These are phyloP conservation scores for Pistacia vera DNA, from an alignment of 345 rosid genomes.

Conservation along the genomic window DNA sequence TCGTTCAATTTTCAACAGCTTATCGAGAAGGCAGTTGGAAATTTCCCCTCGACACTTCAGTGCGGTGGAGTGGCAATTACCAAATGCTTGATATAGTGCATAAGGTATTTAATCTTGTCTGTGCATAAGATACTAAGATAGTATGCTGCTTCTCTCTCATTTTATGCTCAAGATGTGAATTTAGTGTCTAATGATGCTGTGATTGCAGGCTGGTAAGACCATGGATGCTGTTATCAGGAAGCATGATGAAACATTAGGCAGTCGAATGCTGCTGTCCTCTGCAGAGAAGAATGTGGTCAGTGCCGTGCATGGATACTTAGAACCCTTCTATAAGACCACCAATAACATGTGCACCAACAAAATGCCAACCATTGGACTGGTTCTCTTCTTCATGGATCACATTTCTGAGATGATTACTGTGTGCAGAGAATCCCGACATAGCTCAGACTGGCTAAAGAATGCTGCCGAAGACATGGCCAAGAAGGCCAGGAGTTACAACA, in stretches of 20 bases:
- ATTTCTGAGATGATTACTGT: slow-evolving; percentile 72
- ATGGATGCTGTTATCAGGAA: slow-evolving; percentile 79
- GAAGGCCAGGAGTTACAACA: slow-evolving; percentile 71
- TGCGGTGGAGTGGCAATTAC: slow-evolving; percentile 91
- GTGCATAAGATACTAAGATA: neutral
- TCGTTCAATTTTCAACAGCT: slow-evolving; percentile 59
- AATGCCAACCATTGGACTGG: slow-evolving; percentile 76
- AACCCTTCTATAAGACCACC: slow-evolving; percentile 84
- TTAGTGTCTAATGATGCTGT: slow-evolving; percentile 17
- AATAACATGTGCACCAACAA: slow-evolving; percentile 73
- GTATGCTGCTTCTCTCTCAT: neutral
- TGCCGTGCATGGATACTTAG: slow-evolving; percentile 68
- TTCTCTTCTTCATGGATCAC: slow-evolving; percentile 96
- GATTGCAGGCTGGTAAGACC: slow-evolving; percentile 73
- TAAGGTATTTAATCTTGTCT: slow-evolving; percentile 51
- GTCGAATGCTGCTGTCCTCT: slow-evolving; percentile 55
- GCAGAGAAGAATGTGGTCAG: slow-evolving; percentile 65
- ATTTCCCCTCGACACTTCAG: slow-evolving; percentile 76
- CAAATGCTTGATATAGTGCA: slow-evolving; percentile 84
- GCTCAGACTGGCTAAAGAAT: slow-evolving; percentile 79
- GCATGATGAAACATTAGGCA: slow-evolving; percentile 59
- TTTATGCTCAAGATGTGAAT: neutral
- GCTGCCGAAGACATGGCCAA: slow-evolving; percentile 88
- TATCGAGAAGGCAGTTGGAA: slow-evolving; percentile 93
- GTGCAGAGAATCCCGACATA: slow-evolving; percentile 72